These are phyloP conservation scores for Datisca glomerata DNA, from an alignment of 306 rosid genomes.

Conservation along the genomic window DNA sequence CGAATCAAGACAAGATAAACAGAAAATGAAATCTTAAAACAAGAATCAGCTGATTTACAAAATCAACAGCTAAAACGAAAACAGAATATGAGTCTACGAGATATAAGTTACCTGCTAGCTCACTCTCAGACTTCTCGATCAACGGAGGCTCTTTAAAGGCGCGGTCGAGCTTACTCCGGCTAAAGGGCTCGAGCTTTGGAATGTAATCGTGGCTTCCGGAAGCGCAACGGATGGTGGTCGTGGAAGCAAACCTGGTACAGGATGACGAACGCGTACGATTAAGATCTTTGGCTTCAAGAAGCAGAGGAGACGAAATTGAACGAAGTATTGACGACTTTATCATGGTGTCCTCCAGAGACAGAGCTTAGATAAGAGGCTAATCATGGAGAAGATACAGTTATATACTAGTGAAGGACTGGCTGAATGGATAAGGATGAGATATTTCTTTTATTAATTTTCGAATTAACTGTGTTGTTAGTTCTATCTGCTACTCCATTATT, in stretches of 20 bases:
- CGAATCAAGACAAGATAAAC: neutral
- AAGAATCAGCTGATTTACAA: no score
- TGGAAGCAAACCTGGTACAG: constrained; percentile 15
- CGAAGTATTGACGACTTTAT: constrained; percentile 36
- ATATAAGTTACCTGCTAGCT: constrained; percentile 71
- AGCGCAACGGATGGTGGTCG: constrained; percentile 26
- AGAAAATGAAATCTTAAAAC: no score
- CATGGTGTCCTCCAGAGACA: constrained; percentile 12
- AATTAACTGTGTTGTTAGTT: no score
- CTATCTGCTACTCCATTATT: no score
- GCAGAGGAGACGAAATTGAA: constrained; percentile 26
- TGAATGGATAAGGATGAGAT: constrained; percentile 21
- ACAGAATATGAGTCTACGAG: no score
- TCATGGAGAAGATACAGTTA: neutral
- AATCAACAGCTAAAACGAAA: no score
- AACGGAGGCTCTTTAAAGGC: constrained; percentile 53
- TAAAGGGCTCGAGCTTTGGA: constrained; percentile 85
- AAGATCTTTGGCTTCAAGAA: constrained; percentile 27
- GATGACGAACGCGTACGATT: constrained; percentile 11
- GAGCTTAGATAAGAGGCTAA: neutral
- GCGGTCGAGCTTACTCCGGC: constrained; percentile 57
- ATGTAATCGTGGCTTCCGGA: constrained; percentile 42
- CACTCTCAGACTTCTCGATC: constrained; percentile 61
- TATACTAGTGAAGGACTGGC: no score
- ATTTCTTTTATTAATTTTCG: neutral